These are phyloP conservation scores for Phalaenopsis aphrodite DNA, from an alignment of 106 monocot genomes.

Conservation along the genomic window DNA sequence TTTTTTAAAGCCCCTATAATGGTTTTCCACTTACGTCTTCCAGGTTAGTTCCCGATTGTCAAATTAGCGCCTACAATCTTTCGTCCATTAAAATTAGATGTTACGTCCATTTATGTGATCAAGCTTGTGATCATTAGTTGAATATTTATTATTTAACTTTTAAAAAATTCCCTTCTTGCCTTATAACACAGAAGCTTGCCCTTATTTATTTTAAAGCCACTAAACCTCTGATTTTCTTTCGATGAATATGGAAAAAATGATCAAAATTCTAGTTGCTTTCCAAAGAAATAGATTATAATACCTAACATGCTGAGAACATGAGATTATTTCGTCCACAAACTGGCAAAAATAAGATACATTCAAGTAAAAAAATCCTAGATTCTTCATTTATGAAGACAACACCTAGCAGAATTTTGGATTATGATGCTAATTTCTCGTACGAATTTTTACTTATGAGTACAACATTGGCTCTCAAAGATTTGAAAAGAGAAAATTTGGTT, in stretches of 20 bases:
- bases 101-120: background rate
- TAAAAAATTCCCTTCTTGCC: background rate
- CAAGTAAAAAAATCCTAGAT: too few relatives aligned
- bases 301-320: background rate
- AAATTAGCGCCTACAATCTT: background rate
- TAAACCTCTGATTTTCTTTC: background rate
- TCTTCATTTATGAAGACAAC: too few relatives aligned
- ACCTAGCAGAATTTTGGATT: too few relatives aligned
- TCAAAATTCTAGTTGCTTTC: background rate
- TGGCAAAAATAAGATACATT: background rate
- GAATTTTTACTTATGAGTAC: background rate
- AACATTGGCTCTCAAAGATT: background rate
- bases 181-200: background rate
- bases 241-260: background rate
- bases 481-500: background rate
- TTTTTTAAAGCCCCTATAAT: background rate
- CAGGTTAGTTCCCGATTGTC: background rate
- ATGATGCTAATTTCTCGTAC: background rate
- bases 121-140: background rate
- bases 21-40: background rate
- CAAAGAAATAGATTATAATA: background rate
- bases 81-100: background rate
- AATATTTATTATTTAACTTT: background rate
- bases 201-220: background rate
- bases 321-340: background rate